phyloP scores from a whole-genome alignment of 352 stramenopile genomes.

The Aphanomyces invadans region DNA sequence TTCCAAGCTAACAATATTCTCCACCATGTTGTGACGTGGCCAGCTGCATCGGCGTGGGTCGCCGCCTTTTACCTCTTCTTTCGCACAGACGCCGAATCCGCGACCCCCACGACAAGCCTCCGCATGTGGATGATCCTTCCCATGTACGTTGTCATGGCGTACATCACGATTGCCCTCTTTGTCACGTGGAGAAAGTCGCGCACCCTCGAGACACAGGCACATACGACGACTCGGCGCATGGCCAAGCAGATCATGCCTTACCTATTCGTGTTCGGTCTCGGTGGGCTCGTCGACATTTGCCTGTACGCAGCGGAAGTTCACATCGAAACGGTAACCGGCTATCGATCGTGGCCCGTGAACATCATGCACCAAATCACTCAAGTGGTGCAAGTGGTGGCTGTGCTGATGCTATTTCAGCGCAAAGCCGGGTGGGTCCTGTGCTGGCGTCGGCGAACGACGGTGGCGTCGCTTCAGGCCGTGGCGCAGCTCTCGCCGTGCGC shows the following conservation, averaged over 20 bases:
- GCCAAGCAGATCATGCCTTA: constrained; percentile 80
- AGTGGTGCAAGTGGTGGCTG: constrained; percentile 51
- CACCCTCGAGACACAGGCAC: constrained; percentile 62
- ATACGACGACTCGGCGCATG: constrained; percentile 70
- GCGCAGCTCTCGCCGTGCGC: neutral
- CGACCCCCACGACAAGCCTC: constrained; percentile 32
- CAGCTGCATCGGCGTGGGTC: constrained; percentile 54
- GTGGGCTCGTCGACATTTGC: constrained; percentile 41
- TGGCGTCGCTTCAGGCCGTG: neutral
- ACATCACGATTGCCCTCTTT: constrained; percentile 49
- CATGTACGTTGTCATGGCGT: constrained; percentile 55
- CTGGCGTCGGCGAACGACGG: neutral
- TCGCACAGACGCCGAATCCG: constrained; percentile 37
- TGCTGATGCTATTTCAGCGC: constrained; percentile 71
- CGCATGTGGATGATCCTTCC: constrained; percentile 59
- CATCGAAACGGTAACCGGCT: constrained; percentile 17
- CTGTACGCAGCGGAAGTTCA: constrained; percentile 47
- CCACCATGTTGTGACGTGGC: constrained; percentile 78
- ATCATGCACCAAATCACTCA: constrained; percentile 64
- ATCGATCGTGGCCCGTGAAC: constrained; percentile 41
- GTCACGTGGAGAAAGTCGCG: constrained; percentile 62
- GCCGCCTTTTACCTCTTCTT: constrained; percentile 34
- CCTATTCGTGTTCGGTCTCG: constrained; percentile 49
- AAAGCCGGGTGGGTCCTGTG: constrained; percentile 35
- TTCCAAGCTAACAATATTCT: constrained; percentile 83